A percentile compares a stretch with the other conserved stretches of the same genome.
Evolutionary conservation across 2,329 filamentous ascomycete genomes (phyloP).

Genomic region (Aspergillus pseudoterreus): DNA sequence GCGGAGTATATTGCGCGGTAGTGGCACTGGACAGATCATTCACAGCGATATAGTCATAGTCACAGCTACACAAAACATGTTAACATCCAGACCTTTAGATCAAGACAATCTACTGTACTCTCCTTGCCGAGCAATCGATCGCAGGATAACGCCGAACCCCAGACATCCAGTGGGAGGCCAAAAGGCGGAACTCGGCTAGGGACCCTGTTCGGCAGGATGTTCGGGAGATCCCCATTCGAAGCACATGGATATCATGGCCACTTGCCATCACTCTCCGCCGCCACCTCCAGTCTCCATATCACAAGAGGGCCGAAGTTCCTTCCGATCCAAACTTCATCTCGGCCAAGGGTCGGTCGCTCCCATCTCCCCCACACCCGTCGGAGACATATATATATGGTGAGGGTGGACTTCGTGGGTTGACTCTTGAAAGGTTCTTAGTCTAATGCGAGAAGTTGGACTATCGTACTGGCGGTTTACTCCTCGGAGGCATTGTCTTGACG

Average conservation of each 20-base stretch:
- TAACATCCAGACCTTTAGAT: background rate
- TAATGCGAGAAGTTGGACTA: background rate
- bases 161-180: background rate
- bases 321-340: constrained; percentile 15
- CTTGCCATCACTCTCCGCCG: constrained; percentile 9
- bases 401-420: background rate
- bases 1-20: no score
- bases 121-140: background rate
- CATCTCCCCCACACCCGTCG: constrained; percentile 6
- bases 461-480: no score
- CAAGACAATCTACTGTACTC: background rate
- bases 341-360: constrained; percentile 9
- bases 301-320: constrained; percentile 16
- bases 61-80: no score
- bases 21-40: no score
- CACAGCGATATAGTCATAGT: no score
- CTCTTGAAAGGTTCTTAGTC: background rate
- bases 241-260: constrained; percentile 1
- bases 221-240: constrained; percentile 22
- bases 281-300: constrained; percentile 10
- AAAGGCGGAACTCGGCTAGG: constrained; percentile 25
- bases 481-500: background rate
- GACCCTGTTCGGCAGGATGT: constrained; percentile 16
- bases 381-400: constrained; percentile 10
- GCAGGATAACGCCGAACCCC: background rate